phyloP scores from a whole-genome alignment of 192 early-diverging fungal genomes.

The Pilobolus umbonatus region DNA sequence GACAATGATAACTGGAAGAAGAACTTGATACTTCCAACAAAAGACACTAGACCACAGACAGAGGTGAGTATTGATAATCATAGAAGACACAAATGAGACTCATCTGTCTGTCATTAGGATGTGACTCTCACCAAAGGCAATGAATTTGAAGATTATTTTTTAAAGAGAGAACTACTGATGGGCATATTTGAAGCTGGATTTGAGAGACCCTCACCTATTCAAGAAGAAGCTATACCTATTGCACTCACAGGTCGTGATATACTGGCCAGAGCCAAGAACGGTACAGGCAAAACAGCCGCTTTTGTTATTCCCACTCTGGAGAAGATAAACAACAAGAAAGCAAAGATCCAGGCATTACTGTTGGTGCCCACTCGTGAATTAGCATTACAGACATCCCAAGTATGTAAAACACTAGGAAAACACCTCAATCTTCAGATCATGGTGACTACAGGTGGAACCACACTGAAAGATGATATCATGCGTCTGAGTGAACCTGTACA shows the following conservation, averaged over 20 bases:
- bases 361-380: slow-evolving; percentile 96
- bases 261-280: slow-evolving; percentile 94
- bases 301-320: slow-evolving; percentile 96
- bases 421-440: slow-evolving; percentile 95
- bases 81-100: neutral
- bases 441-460: slow-evolving; percentile 98
- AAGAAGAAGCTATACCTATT: slow-evolving; percentile 98
- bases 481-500: slow-evolving; percentile 91
- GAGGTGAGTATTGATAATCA: slow-evolving; percentile 39
- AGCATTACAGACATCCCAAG: slow-evolving; percentile 98
- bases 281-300: slow-evolving; percentile 93
- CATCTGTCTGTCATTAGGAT: slow-evolving; percentile 47
- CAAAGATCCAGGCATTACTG: slow-evolving; percentile 88
- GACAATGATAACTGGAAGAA: slow-evolving; percentile 75
- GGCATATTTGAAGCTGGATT: slow-evolving; percentile 99
- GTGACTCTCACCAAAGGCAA: slow-evolving; percentile 98
- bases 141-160: slow-evolving; percentile 98
- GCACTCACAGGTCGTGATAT: slow-evolving; percentile 94
- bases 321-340: slow-evolving; percentile 83
- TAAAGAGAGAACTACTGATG: slow-evolving; percentile 96
- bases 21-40: slow-evolving; percentile 68
- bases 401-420: slow-evolving; percentile 96
- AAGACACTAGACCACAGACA: slow-evolving; percentile 92
- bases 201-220: slow-evolving; percentile 95
- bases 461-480: slow-evolving; percentile 97